Base-by-base conservation (phyloP, 257 asterid species). In the Penstemon barbatus region DNA sequence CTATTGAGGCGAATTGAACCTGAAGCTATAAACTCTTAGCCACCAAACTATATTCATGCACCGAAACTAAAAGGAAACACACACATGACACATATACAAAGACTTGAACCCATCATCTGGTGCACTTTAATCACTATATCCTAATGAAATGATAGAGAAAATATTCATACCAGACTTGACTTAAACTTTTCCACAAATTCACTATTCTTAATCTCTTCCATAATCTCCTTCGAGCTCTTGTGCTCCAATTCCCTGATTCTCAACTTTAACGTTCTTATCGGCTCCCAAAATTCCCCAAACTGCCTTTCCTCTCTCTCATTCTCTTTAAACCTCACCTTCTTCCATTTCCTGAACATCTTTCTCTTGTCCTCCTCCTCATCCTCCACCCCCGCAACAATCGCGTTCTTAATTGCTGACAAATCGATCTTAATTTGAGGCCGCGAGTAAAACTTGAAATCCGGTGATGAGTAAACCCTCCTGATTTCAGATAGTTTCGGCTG, bases 131-230 rank as follows among this genome's bases (percentile, higher is more conserved):
- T 8, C 37, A 18, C 33, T 25, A 25, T 48, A 58, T 38, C 56
- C 56, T 57, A 49, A 50, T 8, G 3, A 57, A 56, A 42, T 4
- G 25, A 25, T 1, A 72, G 57, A 61, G 58, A 67, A 74, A 61
- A 44, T 1, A 25, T 25, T 25, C 82, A 6, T 86, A 94, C 99
- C 97, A 91, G 83, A 74, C 98, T 87, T 37, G 98, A 91, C 80
- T 91, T 94, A 37, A 87, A 77, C 77, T 94, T 94, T 79, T 72
- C 98, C 61, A 91, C 86, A 54, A 94, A 86, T 81, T 94, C 95
- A 68, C 96, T 85, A 53, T 89, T 91, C 94, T 81, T 94, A 71
- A 94, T 87, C 74, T 93, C 96, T 76, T 88, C 87, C 49, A 94
- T 41, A 70, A 91, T 87, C 82, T 87, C 99, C 39, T 75, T 75